Evolutionary conservation across 352 stramenopile species (phyloP), one percentile per base, ranked within the genome.

Genomic region (Globisporangium acanthophoron): DNA sequence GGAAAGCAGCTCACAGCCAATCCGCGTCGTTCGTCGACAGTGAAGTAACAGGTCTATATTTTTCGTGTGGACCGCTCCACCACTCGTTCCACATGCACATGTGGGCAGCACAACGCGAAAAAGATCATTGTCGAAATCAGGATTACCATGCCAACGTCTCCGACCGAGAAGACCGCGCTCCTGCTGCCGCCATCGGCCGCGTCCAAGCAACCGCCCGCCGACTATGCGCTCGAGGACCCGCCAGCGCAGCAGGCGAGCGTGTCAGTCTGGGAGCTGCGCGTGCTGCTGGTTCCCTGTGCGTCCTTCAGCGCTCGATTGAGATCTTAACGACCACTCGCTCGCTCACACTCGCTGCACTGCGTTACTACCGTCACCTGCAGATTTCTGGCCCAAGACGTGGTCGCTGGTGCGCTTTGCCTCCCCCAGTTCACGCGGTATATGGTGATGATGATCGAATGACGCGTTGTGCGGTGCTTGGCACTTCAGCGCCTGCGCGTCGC

Each of bases 351-450:
- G 6, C 11, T 49, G 31, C 49, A 20, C 6, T 61, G 46, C 49
- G 48, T 2, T 59, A 11, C 5, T 24, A 20, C 12, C 21, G 18
- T 7, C 21, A 9, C 53, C 2, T 21, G 24, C 53, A 91, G 81
- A 89, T 52, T 91, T 89, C 40, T 91, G 81, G 79, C 81, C 78
- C 1, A 81, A 79, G 56, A 80, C 75, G 44, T 89, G 77, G 78
- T 66, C 69, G 47, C 66, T 91, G 61, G 75, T 85, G 63, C 44
- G 65, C 55, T 27, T 27, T 27, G 24, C 24, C 3, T 27, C 24
- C 24, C 24, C 1, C 24, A 3, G 24, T 27, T 1, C 24, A 27
- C 24, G 24, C 24, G 24, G 24, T 27, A 27, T 27, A 27, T 27
- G 24, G 24, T 27, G 24, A 27, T 27, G 1, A 27, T 12, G 33